Percentiles rank a stretch among this genome's conserved stretches.
These are phyloP conservation scores for Lentinula novae-zelandiae DNA, from an alignment of 1,284 basidiomycete genomes.

Conservation along the genomic window DNA sequence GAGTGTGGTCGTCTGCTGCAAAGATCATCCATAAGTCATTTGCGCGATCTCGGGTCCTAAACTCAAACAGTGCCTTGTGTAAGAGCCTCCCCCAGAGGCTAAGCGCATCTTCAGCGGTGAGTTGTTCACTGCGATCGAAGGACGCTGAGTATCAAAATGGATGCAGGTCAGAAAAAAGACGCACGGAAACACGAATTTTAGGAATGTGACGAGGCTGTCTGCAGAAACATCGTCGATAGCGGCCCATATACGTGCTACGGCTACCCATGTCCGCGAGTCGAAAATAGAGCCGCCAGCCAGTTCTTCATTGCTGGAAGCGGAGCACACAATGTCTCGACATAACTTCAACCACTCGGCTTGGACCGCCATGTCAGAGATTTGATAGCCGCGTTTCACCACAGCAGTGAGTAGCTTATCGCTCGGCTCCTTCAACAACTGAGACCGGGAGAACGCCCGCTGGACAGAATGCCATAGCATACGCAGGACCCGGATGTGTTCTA, in stretches of 20 bases:
- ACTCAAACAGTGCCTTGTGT: background rate
- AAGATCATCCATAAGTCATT: background rate
- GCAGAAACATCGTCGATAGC: background rate
- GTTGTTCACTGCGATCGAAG: background rate
- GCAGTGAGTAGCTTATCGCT: background rate
- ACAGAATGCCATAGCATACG: background rate
- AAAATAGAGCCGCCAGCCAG: background rate
- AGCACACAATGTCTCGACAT: background rate
- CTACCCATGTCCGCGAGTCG: constrained; percentile 1
- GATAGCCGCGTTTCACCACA: constrained; percentile 2
- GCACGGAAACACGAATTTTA: constrained; percentile 5
- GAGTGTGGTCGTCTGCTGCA: background rate
- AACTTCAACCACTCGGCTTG: background rate
- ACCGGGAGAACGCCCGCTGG: background rate
- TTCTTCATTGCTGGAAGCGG: background rate
- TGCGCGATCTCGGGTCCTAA: background rate
- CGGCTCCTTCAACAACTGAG: background rate
- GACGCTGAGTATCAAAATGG: background rate
- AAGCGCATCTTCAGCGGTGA: constrained; percentile 2
- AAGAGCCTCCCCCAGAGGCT: constrained; percentile 3
- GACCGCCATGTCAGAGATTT: background rate
- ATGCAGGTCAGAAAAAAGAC: background rate
- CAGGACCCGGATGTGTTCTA: background rate
- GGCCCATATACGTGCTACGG: constrained; percentile 2
- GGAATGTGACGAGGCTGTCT: constrained; percentile 3